Evolutionary conservation across 2,329 filamentous ascomycete genomes (phyloP), one percentile per base, ranked within the genome.

Genomic region (Endoconidiophora polonica): DNA sequence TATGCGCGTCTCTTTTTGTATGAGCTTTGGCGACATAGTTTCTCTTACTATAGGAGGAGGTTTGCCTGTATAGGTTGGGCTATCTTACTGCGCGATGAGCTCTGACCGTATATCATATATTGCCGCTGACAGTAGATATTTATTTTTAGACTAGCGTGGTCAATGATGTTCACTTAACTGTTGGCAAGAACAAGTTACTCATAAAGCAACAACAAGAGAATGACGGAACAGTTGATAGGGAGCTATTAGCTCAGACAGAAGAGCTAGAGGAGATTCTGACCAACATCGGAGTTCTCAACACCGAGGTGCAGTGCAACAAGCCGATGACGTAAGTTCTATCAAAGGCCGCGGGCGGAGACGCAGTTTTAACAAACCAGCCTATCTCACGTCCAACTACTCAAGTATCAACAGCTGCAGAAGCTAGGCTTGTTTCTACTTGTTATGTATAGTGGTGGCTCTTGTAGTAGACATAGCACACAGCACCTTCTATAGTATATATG

Each of bases 301-400:
- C 96, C 66, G 90, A 96, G 66, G 68, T 96, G 42, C 85, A 94
- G 62, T 91, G 98, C 62, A 80, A 95, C 64, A 78, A 87, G 41
- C 69, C 76, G 55, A 65, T 96, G 58, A 81, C 74, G 84, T 90
- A 71, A 55, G 75, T 37, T 33, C 47, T 57, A 36, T 54, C 26
- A 38, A 50, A 23, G 10, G 12, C 41, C 6, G 4, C 20, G 9
- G 33, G 16, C 22, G 12, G 5, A 22, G 7, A 22, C 5, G 20
- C 20, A 43, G 12, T 16, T 45, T 24, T 10, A 10, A 33, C 4
- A 14, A 23, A 22, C 5, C 40, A 5, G 10, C 40, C 3, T 14
- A 43, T 24, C 40, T 24, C 18, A 16, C 14, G 10, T 33, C 12
- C 3, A 33, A 2, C 26, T 10, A 33, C 3, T 18, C 16, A 18